A percentile compares a stretch with the other conserved stretches of the same genome.
phyloP scores from a whole-genome alignment of 441 rosid genomes.

The Brassica balearica region DNA sequence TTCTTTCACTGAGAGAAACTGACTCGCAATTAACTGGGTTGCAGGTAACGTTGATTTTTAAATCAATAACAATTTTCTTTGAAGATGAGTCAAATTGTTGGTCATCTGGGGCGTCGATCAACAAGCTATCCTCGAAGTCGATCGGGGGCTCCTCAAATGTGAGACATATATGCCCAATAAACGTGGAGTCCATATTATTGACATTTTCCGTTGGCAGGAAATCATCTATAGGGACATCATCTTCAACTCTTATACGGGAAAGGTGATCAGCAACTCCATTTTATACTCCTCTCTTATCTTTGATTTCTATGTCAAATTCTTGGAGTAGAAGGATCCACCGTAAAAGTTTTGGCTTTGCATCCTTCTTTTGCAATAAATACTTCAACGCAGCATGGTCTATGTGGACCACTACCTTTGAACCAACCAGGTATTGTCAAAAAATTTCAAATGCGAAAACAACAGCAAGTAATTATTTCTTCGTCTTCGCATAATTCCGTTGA shows the following conservation, averaged over 20 bases:
- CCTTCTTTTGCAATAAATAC: background rate
- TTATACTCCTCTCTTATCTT: background rate
- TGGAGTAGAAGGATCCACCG: background rate
- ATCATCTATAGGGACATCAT: background rate
- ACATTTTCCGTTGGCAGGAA: background rate
- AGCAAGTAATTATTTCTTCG: background rate
- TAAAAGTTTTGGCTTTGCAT: background rate
- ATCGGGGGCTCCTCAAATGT: background rate
- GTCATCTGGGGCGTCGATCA: background rate
- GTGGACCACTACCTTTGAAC: background rate
- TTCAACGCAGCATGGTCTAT: background rate
- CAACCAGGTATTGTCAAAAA: background rate
- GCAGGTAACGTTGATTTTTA: too few species aligned
- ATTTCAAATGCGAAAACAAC: background rate
- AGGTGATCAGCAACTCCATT: background rate
- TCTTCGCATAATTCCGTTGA: background rate
- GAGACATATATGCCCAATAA: background rate
- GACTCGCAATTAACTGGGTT: too few species aligned
- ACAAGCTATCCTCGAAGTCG: background rate
- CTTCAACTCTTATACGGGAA: background rate
- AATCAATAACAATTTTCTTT: too few species aligned
- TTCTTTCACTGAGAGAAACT: too few species aligned
- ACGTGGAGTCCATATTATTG: background rate
- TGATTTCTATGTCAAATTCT: background rate
- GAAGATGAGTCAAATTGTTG: background rate